Percentiles rank a stretch among this genome's conserved stretches.
Conservation (phyloP, 495 filamentous ascomycete genomes). For the Talaromyces borbonicus region DNA sequence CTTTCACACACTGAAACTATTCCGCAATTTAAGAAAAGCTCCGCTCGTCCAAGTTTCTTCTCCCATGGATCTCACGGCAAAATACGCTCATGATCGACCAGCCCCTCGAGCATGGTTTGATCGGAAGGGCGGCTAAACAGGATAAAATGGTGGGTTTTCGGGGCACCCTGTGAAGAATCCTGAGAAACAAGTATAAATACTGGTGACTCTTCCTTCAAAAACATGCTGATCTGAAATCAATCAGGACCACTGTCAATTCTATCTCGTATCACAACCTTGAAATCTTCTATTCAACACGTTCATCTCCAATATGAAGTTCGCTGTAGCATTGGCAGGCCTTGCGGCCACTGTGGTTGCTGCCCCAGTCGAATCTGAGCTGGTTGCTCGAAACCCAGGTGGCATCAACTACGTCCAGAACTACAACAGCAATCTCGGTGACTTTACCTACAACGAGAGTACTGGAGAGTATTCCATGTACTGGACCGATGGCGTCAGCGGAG, state of each 20-base stretch:
- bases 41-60: too few species aligned
- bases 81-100: too few species aligned
- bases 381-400: not conserved
- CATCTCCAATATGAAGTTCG: not conserved
- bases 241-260: not conserved
- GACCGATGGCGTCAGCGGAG: constrained; percentile 26
- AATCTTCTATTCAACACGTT: not conserved
- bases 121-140: not conserved
- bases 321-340: not conserved
- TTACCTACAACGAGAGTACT: not conserved
- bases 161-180: too few species aligned
- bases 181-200: not conserved
- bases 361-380: not conserved
- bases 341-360: not conserved
- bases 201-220: not conserved
- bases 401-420: not conserved
- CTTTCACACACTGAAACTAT: too few species aligned
- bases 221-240: not conserved
- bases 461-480: not conserved
- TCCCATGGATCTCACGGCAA: too few species aligned
- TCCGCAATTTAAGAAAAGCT: too few species aligned
- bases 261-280: not conserved
- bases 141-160: not conserved
- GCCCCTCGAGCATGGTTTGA: too few species aligned
- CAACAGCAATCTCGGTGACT: not conserved